These are phyloP conservation scores for Priceomyces melissophilus DNA, from an alignment of 805 yeast genomes.

Conservation along the genomic window DNA sequence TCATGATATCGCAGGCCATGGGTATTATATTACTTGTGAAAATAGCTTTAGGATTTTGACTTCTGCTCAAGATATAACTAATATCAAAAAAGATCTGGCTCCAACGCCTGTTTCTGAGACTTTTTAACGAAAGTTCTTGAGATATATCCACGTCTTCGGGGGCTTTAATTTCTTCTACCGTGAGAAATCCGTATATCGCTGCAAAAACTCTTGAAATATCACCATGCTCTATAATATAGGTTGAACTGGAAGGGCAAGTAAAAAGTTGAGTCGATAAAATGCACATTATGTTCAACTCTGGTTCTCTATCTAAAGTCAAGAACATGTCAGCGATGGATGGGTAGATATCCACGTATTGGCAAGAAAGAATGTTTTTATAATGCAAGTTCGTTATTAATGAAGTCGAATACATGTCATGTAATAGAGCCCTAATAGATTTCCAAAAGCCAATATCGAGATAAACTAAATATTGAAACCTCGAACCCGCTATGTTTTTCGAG, in stretches of 20 bases:
- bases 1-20: constrained; percentile 61
- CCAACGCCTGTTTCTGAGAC: constrained; percentile 68
- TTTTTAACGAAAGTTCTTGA: constrained; percentile 36
- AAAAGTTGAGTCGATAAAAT: constrained; percentile 80
- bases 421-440: constrained; percentile 53
- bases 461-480: constrained; percentile 56
- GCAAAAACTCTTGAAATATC: constrained; percentile 62
- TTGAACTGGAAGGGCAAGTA: constrained; percentile 82
- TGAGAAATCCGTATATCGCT: constrained; percentile 59
- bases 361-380: constrained; percentile 59
- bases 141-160: constrained; percentile 40
- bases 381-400: constrained; percentile 58
- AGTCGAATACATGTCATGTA: constrained; percentile 64
- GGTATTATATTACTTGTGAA: constrained; percentile 45
- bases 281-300: constrained; percentile 73
- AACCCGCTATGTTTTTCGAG: constrained; percentile 35
- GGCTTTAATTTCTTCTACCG: constrained; percentile 47
- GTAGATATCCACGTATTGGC: constrained; percentile 80
- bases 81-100: constrained; percentile 77
- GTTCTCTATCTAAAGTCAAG: constrained; percentile 77
- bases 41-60: constrained; percentile 49
- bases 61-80: constrained; percentile 72
- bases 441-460: constrained; percentile 72
- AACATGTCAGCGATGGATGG: constrained; percentile 71
- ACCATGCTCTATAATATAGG: constrained; percentile 58